Conservation (phyloP, 495 filamentous ascomycete genomes). For the Tuber umbilicatum region DNA sequence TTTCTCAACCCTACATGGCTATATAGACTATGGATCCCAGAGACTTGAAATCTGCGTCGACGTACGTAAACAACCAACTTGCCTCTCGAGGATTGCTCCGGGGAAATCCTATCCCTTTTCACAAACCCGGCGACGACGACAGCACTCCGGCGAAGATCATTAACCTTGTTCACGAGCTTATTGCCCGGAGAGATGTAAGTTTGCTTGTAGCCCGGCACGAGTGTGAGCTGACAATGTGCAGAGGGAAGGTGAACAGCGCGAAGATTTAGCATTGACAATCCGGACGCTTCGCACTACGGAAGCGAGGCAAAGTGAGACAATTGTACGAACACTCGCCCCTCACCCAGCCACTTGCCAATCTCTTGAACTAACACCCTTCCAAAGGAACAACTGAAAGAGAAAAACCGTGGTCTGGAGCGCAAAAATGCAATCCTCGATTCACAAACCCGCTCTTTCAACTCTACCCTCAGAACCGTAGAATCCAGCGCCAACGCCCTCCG, state of each 20-base stretch:
- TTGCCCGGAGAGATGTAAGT: conserved; percentile 45
- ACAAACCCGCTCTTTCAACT: conserved; percentile 60
- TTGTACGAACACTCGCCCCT: conserved; percentile 43
- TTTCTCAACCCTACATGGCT: conserved; percentile 2
- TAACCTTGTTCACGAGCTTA: conserved; percentile 84
- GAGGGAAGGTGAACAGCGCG: conserved; percentile 82
- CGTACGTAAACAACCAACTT: conserved; percentile 93
- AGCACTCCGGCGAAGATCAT: conserved; percentile 81
- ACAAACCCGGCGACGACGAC: conserved; percentile 60
- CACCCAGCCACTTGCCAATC: conserved; percentile 19
- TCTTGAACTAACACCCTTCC: not conserved
- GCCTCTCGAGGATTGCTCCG: conserved; percentile 81
- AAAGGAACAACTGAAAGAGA: conserved; percentile 59
- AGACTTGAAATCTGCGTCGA: conserved; percentile 78
- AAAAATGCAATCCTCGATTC: conserved; percentile 68
- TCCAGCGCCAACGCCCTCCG: conserved; percentile 60
- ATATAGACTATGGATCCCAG: conserved; percentile 60
- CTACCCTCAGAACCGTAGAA: conserved; percentile 66
- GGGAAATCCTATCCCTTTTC: conserved; percentile 77
- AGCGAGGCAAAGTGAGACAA: conserved; percentile 58
- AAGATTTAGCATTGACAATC: conserved; percentile 70
- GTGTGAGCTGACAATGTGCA: conserved; percentile 42
- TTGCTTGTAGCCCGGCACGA: not conserved
- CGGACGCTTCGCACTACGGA: conserved; percentile 65
- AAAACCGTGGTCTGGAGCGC: conserved; percentile 63